Evolutionary conservation across 2,329 filamentous ascomycete species (phyloP), one percentile per base, ranked within the genome.

Genomic region (Pseudocercospora cruenta): DNA sequence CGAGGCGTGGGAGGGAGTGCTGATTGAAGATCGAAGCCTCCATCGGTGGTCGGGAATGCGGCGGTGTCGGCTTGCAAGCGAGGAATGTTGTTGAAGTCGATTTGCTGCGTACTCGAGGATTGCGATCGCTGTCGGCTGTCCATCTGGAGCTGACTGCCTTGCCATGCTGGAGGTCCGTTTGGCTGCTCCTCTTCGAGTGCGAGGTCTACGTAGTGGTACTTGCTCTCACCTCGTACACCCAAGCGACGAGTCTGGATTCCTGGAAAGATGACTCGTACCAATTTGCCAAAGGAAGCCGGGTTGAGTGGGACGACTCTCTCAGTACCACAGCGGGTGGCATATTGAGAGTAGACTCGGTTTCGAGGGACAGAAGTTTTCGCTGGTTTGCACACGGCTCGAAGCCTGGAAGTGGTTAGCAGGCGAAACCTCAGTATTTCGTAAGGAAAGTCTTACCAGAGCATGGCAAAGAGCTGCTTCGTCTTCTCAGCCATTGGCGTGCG

Each of bases 291-390:
- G 28, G 94, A 98, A 9, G 95, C 95, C 49, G 95, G 95, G 76
- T 99, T 99, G 64, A 99, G 82, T 9, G 97, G 94, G 0, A 95
- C 96, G 45, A 98, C 96, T 75, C 94, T 89, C 77, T 98, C 94
- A 4, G 91, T 96, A 51, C 92, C 94, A 79, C 95, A 99, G 69
- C 92, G 89, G 26, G 92, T 93, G 57, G 94, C 95, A 78, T 99
- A 99, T 77, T 94, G 94, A 67, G 94, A 93, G 79, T 98, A 99
- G 1, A 99, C 95, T 66, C 94, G 87, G 70, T 95, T 95, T 73
- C 95, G 87, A 6, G 95, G 93, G 0, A 98, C 94, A 5, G 95
- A 97, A 0, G 90, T 90, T 77, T 92, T 92, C 51, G 91, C 91
- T 68, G 88, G 88, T 54, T 86, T 84, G 78, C 91, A 94, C 0